phyloP scores from a whole-genome alignment of 2,329 filamentous ascomycete species.

The Reticulascus tulasneorum region DNA sequence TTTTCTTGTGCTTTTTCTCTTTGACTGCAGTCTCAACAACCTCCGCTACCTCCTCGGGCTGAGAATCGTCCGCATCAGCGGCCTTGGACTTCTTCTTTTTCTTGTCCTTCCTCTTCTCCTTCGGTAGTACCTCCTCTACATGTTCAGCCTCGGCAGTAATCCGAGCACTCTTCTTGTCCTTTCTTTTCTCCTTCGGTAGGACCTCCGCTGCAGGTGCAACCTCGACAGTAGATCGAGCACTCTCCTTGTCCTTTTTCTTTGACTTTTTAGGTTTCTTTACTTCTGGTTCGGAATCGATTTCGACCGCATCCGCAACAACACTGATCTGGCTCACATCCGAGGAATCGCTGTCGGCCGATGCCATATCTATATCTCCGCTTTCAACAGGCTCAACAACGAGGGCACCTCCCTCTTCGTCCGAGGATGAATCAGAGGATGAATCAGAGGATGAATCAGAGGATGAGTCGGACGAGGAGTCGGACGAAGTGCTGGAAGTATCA shows the following conservation, averaged over 20 bases:
- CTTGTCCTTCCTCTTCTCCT: slow-evolving; percentile 23
- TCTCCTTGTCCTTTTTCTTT: slow-evolving; percentile 9
- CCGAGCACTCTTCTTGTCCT: slow-evolving; percentile 14
- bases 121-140: slow-evolving; percentile 1
- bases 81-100: slow-evolving; percentile 31
- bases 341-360: slow-evolving; percentile 11
- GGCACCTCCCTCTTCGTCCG: slow-evolving; percentile 15
- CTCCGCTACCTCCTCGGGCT: slow-evolving; percentile 9
- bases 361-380: slow-evolving; percentile 22
- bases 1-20: slow-evolving; percentile 18
- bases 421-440: slow-evolving; percentile 10
- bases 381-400: slow-evolving; percentile 17
- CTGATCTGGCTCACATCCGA: slow-evolving; percentile 12
- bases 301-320: slow-evolving; percentile 14
- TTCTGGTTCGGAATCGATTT: slow-evolving; percentile 21
- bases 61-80: slow-evolving; percentile 13
- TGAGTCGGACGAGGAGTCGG: slow-evolving; percentile 15
- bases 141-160: slow-evolving; percentile 13
- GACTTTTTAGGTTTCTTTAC: slow-evolving; percentile 15
- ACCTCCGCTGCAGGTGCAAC: slow-evolving; percentile 8
- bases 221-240: slow-evolving; percentile 14
- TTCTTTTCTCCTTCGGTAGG: slow-evolving; percentile 10
- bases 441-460: slow-evolving; percentile 13
- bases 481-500: slow-evolving; percentile 15
- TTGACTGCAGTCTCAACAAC: slow-evolving; percentile 14